Conservation (phyloP, 2,329 filamentous ascomycete species). For the Aschersonia sp. region DNA sequence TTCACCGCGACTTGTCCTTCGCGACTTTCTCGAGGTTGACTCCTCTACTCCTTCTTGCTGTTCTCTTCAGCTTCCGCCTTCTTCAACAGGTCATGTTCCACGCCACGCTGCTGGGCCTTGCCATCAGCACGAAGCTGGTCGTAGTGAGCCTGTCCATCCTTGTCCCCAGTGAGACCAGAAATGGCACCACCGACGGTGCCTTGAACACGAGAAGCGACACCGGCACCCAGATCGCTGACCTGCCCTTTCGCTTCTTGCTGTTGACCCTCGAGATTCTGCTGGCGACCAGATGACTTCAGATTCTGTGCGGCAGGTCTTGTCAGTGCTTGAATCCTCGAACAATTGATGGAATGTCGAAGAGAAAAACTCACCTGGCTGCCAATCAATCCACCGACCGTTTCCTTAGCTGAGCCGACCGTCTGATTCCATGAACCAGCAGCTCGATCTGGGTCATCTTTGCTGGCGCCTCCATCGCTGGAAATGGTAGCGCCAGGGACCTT, state of each 20-base stretch:
- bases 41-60: constrained; percentile 3
- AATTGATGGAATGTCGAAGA: neutral
- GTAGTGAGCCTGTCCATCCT: constrained; percentile 47
- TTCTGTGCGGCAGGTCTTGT: constrained; percentile 23
- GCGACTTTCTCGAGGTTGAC: neutral
- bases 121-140: constrained; percentile 62
- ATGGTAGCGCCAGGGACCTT: constrained; percentile 63
- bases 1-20: neutral
- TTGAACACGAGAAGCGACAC: constrained; percentile 49
- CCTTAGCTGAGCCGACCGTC: constrained; percentile 76
- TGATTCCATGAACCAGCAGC: constrained; percentile 69
- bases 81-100: constrained; percentile 69
- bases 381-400: constrained; percentile 59
- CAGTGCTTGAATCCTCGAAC: no score
- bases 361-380: constrained; percentile 48
- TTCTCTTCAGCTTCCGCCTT: constrained; percentile 34
- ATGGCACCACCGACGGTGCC: constrained; percentile 59
- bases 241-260: constrained; percentile 74
- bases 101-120: constrained; percentile 73
- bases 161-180: constrained; percentile 60
- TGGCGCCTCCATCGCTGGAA: constrained; percentile 53
- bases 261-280: constrained; percentile 72
- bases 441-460: constrained; percentile 60
- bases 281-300: constrained; percentile 57
- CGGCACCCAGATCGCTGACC: constrained; percentile 54